phyloP scores from a whole-genome alignment of 257 asterid genomes.

The Jacaranda copaia region DNA sequence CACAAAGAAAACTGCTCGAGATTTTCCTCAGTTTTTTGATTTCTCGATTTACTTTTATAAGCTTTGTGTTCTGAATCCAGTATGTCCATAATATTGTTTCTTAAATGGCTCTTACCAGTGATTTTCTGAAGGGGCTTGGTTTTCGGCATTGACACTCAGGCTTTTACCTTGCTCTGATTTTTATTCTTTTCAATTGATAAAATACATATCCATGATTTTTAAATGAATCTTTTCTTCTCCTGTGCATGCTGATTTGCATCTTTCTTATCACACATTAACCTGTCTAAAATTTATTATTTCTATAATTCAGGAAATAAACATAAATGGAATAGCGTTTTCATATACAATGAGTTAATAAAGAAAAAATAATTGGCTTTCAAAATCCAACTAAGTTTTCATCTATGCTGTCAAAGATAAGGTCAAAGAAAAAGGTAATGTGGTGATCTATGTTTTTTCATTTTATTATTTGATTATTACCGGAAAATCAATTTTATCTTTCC shows the following conservation, averaged over 20 bases:
- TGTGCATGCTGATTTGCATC: slow-evolving; percentile 16
- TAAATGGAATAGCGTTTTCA: background rate
- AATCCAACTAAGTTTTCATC: background rate
- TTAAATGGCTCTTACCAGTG: background rate
- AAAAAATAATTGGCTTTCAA: no score
- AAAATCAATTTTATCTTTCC: slow-evolving; percentile 28
- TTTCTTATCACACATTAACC: slow-evolving; percentile 5
- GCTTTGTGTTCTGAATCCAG: background rate
- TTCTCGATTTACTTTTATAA: background rate
- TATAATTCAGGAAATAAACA: slow-evolving; percentile 23
- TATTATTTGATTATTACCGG: slow-evolving; percentile 26
- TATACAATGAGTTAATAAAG: background rate
- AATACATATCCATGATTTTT: slow-evolving; percentile 9
- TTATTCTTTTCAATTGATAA: background rate
- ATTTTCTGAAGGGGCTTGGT: background rate
- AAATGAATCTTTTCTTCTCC: background rate
- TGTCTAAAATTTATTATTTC: background rate
- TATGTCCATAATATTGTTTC: slow-evolving; percentile 8
- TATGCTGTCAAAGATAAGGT: background rate
- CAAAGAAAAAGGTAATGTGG: background rate
- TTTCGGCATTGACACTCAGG: background rate
- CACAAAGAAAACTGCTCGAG: background rate
- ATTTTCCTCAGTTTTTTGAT: background rate
- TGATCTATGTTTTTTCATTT: background rate
- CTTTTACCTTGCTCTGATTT: background rate